Conservation (phyloP, 352 stramenopile species). For the Phytophthora cactorum region DNA sequence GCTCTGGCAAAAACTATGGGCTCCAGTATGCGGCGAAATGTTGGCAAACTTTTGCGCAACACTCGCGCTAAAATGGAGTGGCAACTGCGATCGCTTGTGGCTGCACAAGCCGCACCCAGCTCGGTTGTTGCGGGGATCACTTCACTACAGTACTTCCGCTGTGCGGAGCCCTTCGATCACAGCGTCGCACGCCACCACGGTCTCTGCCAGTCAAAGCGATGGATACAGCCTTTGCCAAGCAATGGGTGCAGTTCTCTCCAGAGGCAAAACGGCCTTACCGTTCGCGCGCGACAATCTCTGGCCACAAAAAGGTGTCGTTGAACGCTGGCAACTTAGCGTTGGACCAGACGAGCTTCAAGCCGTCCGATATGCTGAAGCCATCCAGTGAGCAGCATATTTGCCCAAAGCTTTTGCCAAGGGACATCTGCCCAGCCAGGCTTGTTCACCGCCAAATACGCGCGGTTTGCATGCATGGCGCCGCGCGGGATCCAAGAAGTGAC, state of each 20-base stretch:
- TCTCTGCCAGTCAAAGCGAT: background rate
- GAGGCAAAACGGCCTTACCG: conserved; percentile 4
- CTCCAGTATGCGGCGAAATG: conserved; percentile 7
- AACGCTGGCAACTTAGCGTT: conserved; percentile 5
- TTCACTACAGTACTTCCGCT: background rate
- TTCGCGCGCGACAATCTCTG: conserved; percentile 12
- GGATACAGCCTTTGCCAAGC: background rate
- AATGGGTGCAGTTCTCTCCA: conserved; percentile 9
- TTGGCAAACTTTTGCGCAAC: conserved; percentile 7
- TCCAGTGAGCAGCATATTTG: background rate
- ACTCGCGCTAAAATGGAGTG: background rate
- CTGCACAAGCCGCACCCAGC: background rate
- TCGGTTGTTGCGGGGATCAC: background rate
- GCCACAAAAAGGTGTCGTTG: conserved; percentile 3
- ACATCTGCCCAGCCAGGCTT: background rate
- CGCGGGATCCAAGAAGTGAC: conserved; percentile 15
- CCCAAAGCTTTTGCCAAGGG: background rate
- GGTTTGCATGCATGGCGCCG: background rate
- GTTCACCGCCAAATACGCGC: background rate
- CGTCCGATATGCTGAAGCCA: background rate
- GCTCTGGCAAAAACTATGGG: conserved; percentile 5
- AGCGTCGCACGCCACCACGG: background rate
- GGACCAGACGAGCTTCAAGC: background rate
- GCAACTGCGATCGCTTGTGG: conserved; percentile 10
- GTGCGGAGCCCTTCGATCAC: background rate